Percentiles rank a stretch among this genome's conserved stretches.
Conservation (phyloP, 805 yeast species). For the Wickerhamomyces alni region DNA sequence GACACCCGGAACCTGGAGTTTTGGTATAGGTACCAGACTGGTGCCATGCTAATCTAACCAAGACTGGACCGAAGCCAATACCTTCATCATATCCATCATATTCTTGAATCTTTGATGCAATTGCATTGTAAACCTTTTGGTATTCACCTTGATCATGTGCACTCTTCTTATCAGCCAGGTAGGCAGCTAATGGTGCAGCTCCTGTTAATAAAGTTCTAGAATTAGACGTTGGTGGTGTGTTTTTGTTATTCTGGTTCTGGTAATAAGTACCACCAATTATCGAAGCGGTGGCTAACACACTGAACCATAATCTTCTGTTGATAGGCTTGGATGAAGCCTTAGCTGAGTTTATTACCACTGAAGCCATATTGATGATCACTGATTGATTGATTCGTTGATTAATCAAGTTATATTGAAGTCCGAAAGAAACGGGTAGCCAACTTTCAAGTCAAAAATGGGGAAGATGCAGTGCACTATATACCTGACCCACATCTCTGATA, state of each 20-base stretch:
- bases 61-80: slow-evolving; percentile 68
- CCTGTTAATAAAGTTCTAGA: not conserved
- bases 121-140: slow-evolving; percentile 65
- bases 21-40: slow-evolving; percentile 76
- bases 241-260: not conserved
- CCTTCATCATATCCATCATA: slow-evolving; percentile 56
- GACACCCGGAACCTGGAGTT: slow-evolving; percentile 33
- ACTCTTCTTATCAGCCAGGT: not conserved
- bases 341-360: not conserved
- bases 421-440: no score
- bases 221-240: not conserved
- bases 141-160: slow-evolving; percentile 37
- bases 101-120: slow-evolving; percentile 55
- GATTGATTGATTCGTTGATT: not conserved
- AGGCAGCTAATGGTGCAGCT: not conserved
- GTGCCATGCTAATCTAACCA: slow-evolving; percentile 84
- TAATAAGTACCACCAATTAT: slow-evolving; percentile 1
- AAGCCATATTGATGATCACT: no score
- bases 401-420: no score
- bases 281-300: not conserved
- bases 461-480: no score
- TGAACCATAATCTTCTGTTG: not conserved
- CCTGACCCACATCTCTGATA: no score
- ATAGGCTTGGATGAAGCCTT: not conserved
- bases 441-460: not conserved